Percentiles rank a stretch among this genome's conserved stretches.
Conservation (phyloP, 2,329 filamentous ascomycete genomes). For the Clonostachys rhizophaga region DNA sequence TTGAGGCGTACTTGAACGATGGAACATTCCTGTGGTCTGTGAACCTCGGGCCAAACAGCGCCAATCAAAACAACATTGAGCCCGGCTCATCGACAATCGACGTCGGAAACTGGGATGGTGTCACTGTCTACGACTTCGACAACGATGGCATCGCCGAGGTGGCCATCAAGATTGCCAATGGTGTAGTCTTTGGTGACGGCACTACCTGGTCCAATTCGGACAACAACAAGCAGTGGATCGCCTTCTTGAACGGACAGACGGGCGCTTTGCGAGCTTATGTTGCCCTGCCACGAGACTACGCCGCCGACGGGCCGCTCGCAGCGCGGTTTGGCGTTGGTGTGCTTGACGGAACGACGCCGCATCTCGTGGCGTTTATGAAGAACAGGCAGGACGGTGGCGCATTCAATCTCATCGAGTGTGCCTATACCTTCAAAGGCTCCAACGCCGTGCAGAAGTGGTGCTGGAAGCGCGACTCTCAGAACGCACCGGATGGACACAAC, state of each 20-base stretch:
- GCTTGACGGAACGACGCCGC: neutral
- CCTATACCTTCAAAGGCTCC: slow-evolving; percentile 10
- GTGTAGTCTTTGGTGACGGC: slow-evolving; percentile 10
- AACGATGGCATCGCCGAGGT: slow-evolving; percentile 12
- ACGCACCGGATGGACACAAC: slow-evolving; percentile 11
- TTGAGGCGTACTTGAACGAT: slow-evolving; percentile 10
- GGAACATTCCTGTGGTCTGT: slow-evolving; percentile 11
- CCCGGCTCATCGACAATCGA: slow-evolving; percentile 10
- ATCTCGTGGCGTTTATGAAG: neutral
- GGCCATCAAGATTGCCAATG: slow-evolving; percentile 11
- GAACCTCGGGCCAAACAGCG: slow-evolving; percentile 11
- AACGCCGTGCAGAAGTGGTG: slow-evolving; percentile 10
- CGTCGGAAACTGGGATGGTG: slow-evolving; percentile 12
- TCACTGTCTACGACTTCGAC: slow-evolving; percentile 14
- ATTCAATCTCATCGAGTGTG: neutral
- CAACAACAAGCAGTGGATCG: slow-evolving; percentile 11
- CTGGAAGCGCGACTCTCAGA: slow-evolving; percentile 5
- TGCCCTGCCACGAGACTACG: neutral
- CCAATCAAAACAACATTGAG: slow-evolving; percentile 11
- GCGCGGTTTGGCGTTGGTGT: neutral
- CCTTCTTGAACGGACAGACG: neutral
- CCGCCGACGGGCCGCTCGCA: neutral
- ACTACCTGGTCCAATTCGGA: slow-evolving; percentile 4
- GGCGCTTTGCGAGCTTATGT: neutral
- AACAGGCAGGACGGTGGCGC: neutral